Base-by-base conservation (phyloP, 495 filamentous ascomycete species). In the Thozetella sp. region DNA sequence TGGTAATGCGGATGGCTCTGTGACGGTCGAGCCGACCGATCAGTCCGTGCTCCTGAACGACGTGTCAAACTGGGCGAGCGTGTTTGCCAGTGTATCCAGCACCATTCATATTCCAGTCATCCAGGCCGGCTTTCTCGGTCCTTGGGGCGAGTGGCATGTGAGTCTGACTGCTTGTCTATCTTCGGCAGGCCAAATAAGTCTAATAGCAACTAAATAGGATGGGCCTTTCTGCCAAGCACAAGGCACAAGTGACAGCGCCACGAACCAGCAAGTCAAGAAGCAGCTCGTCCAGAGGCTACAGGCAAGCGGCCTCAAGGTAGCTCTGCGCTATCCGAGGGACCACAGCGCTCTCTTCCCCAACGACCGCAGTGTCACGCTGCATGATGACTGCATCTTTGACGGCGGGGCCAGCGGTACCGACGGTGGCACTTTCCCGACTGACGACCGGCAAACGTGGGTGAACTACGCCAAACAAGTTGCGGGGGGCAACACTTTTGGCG, bases 371-470 rank as follows among this genome's bases (percentile, higher is more conserved):
- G 51, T 53, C 11, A 53, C 51, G 3, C 12, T 53, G 4, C 51
- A 53, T 22, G 25, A 53, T 19, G 51, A 53, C 51, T 53, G 51
- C 51, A 53, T 53, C 15, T 53, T 53, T 25, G 51, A 53, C 51
- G 51, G 51, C 51, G 51, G 51, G 22, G 4, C 51, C 22, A 24
- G 25, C 22, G 51, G 51, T 27, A 25, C 19, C 51, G 51, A 53
- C 51, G 51, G 51, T 22, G 51, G 51, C 25, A 53, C 51, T 6
- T 53, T 53, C 51, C 51, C 51, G 9, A 22, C 22, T 4, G 20
- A 25, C 51, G 51, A 53, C 51, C 51, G 51, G 4, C 51, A 53
- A 19, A 27, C 51, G 6, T 53, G 51, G 51, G 15, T 53, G 6
- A 19, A 53, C 51, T 53, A 53, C 51, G 25, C 51, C 22, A 53